Conservation (phyloP, 2,329 filamentous ascomycete genomes). For the Stemphylium beticola region DNA sequence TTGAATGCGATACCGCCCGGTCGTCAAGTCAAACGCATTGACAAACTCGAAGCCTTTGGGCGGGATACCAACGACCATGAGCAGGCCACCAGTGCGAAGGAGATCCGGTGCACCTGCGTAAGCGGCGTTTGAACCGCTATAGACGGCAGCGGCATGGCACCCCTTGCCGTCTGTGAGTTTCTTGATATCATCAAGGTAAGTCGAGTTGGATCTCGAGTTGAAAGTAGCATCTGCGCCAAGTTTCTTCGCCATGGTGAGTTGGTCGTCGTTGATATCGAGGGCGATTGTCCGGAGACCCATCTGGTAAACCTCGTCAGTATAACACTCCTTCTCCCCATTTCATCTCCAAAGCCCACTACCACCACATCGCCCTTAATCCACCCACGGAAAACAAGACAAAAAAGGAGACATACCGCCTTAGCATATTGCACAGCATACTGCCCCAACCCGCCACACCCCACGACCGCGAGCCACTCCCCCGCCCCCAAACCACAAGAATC, state of each 20-base stretch:
- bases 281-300: slow-evolving; percentile 54
- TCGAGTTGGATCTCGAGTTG: slow-evolving; percentile 50
- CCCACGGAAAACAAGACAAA: not conserved
- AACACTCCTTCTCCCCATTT: not conserved
- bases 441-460: slow-evolving; percentile 55
- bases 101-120: slow-evolving; percentile 48
- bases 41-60: slow-evolving; percentile 46
- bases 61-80: slow-evolving; percentile 55
- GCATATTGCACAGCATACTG: slow-evolving; percentile 57
- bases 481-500: slow-evolving; percentile 41
- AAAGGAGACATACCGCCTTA: slow-evolving; percentile 42
- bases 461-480: slow-evolving; percentile 52
- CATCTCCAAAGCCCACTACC: too few relatives aligned
- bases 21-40: slow-evolving; percentile 50
- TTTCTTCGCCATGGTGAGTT: slow-evolving; percentile 49
- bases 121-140: slow-evolving; percentile 48
- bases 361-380: too few relatives aligned
- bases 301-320: slow-evolving; percentile 1
- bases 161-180: slow-evolving; percentile 50
- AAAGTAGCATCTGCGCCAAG: slow-evolving; percentile 53
- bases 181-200: slow-evolving; percentile 51
- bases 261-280: slow-evolving; percentile 54
- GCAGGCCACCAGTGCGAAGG: slow-evolving; percentile 47
- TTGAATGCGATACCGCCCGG: slow-evolving; percentile 51
- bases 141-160: slow-evolving; percentile 52